Conservation (phyloP, 106 monocot genomes). For the Phalaenopsis equestris region DNA sequence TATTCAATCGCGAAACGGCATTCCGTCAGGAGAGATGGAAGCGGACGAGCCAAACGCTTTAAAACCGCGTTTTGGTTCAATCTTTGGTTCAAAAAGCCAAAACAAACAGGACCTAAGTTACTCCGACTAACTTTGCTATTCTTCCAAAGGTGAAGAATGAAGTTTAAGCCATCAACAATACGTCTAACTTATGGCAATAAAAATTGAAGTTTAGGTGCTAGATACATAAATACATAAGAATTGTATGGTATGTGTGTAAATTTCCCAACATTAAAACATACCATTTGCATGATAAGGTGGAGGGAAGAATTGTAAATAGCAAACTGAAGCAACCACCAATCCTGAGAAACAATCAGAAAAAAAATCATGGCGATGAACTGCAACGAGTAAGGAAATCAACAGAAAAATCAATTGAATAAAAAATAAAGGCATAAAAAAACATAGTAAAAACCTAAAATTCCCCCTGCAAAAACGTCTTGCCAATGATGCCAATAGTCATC, state of each 20-base stretch:
- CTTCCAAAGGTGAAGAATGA: not conserved
- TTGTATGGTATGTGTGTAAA: no score
- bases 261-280: conserved; percentile 8
- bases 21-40: no score
- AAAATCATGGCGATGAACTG: not conserved
- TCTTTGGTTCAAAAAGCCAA: no score
- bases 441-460: conserved; percentile 31
- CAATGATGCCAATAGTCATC: conserved; percentile 85
- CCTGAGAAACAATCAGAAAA: conserved; percentile 20
- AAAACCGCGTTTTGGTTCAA: no score
- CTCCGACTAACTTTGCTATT: not conserved
- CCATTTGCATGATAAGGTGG: conserved; percentile 37
- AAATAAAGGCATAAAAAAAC: no score
- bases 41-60: no score
- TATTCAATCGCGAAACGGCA: no score
- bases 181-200: not conserved
- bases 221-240: no score
- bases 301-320: conserved; percentile 67
- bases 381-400: not conserved
- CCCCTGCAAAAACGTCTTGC: conserved; percentile 64
- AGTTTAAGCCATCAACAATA: not conserved
- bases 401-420: not conserved
- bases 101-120: not conserved
- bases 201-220: no score
- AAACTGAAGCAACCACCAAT: conserved; percentile 34